These are phyloP conservation scores for Peronospora destructor DNA, from an alignment of 352 stramenopile species.

Conservation along the genomic window DNA sequence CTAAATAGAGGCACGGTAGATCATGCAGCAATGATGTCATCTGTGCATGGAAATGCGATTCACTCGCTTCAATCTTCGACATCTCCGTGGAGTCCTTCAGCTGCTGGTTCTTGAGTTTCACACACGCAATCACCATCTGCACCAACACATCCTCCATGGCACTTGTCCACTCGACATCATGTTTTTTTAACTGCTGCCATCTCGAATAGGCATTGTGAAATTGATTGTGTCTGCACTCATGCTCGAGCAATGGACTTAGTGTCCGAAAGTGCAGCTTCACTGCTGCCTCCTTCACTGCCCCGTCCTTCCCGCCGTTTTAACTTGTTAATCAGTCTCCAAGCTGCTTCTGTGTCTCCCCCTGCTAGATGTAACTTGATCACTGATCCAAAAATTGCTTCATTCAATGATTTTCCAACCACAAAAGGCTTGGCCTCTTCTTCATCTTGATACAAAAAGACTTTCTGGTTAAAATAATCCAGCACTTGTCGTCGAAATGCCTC, in stretches of 20 bases:
- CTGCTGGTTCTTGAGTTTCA: constrained; percentile 23
- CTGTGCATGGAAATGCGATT: constrained; percentile 32
- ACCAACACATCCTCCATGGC: constrained; percentile 69
- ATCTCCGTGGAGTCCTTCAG: constrained; percentile 9
- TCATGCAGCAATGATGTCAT: constrained; percentile 63
- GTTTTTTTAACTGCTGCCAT: constrained; percentile 53
- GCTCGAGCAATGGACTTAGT: constrained; percentile 53
- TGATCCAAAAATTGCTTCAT: constrained; percentile 53
- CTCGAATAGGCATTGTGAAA: constrained; percentile 38
- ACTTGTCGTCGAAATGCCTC: constrained; percentile 29
- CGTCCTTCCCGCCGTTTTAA: constrained; percentile 19
- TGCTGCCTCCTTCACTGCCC: background rate
- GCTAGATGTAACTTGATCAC: constrained; percentile 55
- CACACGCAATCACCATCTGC: constrained; percentile 55
- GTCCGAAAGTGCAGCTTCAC: constrained; percentile 63
- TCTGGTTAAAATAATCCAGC: constrained; percentile 43
- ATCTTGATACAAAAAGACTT: constrained; percentile 31
- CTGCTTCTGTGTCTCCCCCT: constrained; percentile 28
- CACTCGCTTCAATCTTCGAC: constrained; percentile 1
- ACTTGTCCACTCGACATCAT: constrained; percentile 60
- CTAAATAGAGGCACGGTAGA: too few species aligned
- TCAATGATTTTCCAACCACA: constrained; percentile 46
- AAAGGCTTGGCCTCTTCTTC: constrained; percentile 19
- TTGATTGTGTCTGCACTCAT: constrained; percentile 35
- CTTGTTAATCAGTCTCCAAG: constrained; percentile 45